These are phyloP conservation scores for Eimeria zaria DNA, from an alignment of 169 alveolate species.

Conservation along the genomic window DNA sequence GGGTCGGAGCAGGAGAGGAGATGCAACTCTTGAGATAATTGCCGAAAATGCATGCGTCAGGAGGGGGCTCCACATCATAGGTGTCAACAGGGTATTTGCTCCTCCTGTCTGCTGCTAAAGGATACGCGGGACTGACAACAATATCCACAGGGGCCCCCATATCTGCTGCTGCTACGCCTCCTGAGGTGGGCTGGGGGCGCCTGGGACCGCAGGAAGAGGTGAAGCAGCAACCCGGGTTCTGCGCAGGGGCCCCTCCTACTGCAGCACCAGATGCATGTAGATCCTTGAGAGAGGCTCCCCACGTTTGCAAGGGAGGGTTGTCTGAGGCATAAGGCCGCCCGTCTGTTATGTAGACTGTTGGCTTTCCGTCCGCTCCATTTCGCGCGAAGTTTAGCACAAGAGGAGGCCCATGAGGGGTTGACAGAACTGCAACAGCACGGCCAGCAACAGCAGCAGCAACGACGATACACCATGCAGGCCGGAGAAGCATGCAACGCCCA, in stretches of 20 bases:
- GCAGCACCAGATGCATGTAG: background rate
- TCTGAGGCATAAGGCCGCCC: background rate
- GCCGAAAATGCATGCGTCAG: slow-evolving; percentile 27
- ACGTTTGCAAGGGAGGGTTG: background rate
- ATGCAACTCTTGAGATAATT: background rate
- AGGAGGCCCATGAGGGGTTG: slow-evolving; percentile 9
- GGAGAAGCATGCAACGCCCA: background rate
- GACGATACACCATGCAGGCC: background rate
- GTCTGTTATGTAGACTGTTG: slow-evolving; percentile 49
- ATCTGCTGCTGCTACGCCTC: background rate
- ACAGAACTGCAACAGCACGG: slow-evolving; percentile 4
- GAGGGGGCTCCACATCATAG: background rate
- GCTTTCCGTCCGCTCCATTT: slow-evolving; percentile 47
- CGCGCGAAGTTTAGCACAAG: slow-evolving; percentile 36
- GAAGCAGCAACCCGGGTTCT: slow-evolving; percentile 6
- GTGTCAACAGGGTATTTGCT: background rate
- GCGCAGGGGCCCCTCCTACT: background rate
- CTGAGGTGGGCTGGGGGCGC: background rate
- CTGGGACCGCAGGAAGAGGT: background rate
- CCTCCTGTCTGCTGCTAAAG: background rate
- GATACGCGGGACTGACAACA: slow-evolving; percentile 16
- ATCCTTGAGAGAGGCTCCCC: background rate
- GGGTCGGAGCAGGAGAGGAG: background rate
- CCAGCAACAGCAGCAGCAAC: background rate
- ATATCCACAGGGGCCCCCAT: slow-evolving; percentile 36